phyloP scores from a whole-genome alignment of 73 alveolate species.

The Tetrahymena thermophila region DNA sequence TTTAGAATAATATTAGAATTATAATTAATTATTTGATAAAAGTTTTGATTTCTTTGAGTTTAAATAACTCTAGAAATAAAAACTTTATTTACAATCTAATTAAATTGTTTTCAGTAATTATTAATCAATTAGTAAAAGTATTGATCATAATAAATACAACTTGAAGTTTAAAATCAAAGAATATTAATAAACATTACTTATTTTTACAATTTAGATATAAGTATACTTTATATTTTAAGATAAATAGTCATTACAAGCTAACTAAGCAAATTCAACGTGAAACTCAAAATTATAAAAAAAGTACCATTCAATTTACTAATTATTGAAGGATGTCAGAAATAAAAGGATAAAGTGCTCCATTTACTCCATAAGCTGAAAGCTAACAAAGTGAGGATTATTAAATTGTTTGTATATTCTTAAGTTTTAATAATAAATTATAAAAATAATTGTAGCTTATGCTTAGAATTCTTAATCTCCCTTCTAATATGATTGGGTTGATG shows the following conservation, averaged over 20 bases:
- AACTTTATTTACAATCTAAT: too few relatives aligned
- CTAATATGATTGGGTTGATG: not conserved
- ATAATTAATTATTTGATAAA: too few relatives aligned
- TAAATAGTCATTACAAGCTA: not conserved
- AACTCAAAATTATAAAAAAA: not conserved
- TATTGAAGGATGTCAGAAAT: not conserved
- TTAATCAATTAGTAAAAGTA: too few relatives aligned
- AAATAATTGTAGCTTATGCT: not conserved
- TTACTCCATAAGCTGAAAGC: not conserved
- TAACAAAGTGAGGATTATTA: not conserved
- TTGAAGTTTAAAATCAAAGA: not conserved
- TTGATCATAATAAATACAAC: not conserved
- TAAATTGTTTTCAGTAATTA: not conserved
- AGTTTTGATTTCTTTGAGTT: too few relatives aligned
- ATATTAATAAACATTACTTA: not conserved
- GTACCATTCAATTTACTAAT: not conserved
- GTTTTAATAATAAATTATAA: too few relatives aligned
- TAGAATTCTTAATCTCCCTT: not conserved
- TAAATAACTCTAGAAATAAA: too few relatives aligned
- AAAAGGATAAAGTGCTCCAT: not conserved
- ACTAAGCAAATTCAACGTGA: not conserved
- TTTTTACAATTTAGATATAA: not conserved
- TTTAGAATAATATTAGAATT: too few relatives aligned
- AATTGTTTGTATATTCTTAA: too few relatives aligned
- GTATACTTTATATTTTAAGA: not conserved